Evolutionary conservation across 176 grass and related monocot species (phyloP), one percentile per base, ranked within the genome.

Genomic region (Aegilops umbellulata): DNA sequence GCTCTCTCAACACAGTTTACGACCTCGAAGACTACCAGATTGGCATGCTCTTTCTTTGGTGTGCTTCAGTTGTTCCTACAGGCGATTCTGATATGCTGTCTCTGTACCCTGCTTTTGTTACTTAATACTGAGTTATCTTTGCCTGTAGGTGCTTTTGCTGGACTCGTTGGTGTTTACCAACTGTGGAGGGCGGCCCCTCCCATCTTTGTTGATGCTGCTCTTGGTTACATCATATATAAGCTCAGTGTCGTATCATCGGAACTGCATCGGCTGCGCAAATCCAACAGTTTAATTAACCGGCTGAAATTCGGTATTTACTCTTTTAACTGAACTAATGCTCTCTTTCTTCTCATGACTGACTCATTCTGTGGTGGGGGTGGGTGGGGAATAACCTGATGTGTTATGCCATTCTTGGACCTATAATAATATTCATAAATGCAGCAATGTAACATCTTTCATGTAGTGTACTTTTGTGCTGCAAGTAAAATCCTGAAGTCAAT

Each of bases 181-280:
- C 69, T 73, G 10, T 73, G 69, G 69, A 73, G 12, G 36, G 65
- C 65, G 34, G 65, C 65, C 65, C 65, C 65, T 67, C 29, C 29
- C 29, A 67, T 20, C 65, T 67, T 67, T 32, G 29, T 67, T 19
- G 65, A 67, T 34, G 65, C 65, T 67, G 65, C 65, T 17, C 65
- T 67, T 67, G 65, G 65, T 29, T 67, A 71, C n/a, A 71, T 41
- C 69, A 71, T 71, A 14, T 71, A 42, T 11, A 71, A 71, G 69
- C 69, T 71, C 6, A 42, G 35, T 22, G 69, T 71, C 4, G 0
- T 71, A 3, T 23, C 69, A 10, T 71, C 22, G 10, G 35, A 71
- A 39, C 69, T 71, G 35, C 69, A 71, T 14, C 69, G 35, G 1
- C 35, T 24, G 20, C 10, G 35, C 20, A 71, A 71, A 71, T 71